A percentile compares a stretch with the other conserved stretches of the same genome.
Evolutionary conservation across 2,329 filamentous ascomycete species (phyloP).

Genomic region (Apiospora aurea): DNA sequence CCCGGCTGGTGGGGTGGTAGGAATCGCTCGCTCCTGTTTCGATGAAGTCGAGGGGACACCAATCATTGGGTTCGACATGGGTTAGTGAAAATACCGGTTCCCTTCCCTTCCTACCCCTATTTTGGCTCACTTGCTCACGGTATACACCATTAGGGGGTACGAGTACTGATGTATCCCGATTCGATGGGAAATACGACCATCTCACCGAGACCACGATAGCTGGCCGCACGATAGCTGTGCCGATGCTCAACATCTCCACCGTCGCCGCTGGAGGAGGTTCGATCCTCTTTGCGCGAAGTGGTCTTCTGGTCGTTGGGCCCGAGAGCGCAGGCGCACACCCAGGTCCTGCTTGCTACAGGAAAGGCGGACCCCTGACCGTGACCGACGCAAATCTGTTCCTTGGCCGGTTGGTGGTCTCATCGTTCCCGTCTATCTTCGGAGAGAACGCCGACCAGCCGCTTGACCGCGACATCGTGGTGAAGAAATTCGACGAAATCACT

Average conservation of each 20-base stretch:
- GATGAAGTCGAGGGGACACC: constrained; percentile 24
- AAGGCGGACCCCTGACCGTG: constrained; percentile 73
- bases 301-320: constrained; percentile 70
- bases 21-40: constrained; percentile 26
- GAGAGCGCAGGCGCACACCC: constrained; percentile 66
- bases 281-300: constrained; percentile 71
- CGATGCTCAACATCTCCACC: constrained; percentile 77
- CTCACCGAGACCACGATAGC: constrained; percentile 79
- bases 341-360: constrained; percentile 78
- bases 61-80: constrained; percentile 75
- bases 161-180: constrained; percentile 76
- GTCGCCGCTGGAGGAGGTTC: constrained; percentile 62
- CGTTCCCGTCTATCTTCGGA: constrained; percentile 77
- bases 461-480: constrained; percentile 47
- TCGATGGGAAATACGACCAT: constrained; percentile 54
- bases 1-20: constrained; percentile 27
- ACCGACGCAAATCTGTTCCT: constrained; percentile 76
- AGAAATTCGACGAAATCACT: constrained; percentile 50
- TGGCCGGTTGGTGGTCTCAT: constrained; percentile 65
- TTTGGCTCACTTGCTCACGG: not conserved
- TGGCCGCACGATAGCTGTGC: constrained; percentile 68
- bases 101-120: not conserved
- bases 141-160: constrained; percentile 57
- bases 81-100: constrained; percentile 26
- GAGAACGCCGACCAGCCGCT: constrained; percentile 67